A percentile compares a stretch with the other conserved stretches of the same genome.
Conservation (phyloP, 306 rosid species). For the Clitoria ternatea region DNA sequence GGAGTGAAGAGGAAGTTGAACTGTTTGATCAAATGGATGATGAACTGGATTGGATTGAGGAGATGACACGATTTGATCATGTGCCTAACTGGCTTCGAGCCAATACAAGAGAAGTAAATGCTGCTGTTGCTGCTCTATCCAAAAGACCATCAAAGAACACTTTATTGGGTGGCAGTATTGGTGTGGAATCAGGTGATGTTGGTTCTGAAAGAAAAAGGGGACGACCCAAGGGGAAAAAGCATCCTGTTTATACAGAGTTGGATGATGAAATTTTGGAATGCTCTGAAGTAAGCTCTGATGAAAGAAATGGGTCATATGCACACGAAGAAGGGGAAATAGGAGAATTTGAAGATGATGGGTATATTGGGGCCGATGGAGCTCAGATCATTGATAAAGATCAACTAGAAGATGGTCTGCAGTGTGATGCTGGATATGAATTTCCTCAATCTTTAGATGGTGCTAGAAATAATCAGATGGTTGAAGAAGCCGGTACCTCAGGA, state of each 20-base stretch:
- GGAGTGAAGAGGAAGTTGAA: constrained; percentile 89
- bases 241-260: constrained; percentile 72
- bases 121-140: constrained; percentile 69
- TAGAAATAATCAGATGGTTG: constrained; percentile 50
- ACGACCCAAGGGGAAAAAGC: constrained; percentile 79
- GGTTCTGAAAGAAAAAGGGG: constrained; percentile 95
- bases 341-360: constrained; percentile 88
- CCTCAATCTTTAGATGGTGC: constrained; percentile 55
- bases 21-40: constrained; percentile 99
- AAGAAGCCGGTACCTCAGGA: constrained; percentile 78
- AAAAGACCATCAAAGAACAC: constrained; percentile 67
- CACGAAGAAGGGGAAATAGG: constrained; percentile 87
- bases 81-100: constrained; percentile 96
- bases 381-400: constrained; percentile 60
- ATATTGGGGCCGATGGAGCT: constrained; percentile 64
- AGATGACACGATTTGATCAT: constrained; percentile 75
- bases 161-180: constrained; percentile 51
- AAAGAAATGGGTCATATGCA: constrained; percentile 73
- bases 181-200: constrained; percentile 53
- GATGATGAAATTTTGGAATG: constrained; percentile 82
- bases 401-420: constrained; percentile 59
- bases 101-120: constrained; percentile 75
- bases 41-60: constrained; percentile 87
- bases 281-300: constrained; percentile 94
- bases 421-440: constrained; percentile 59